Evolutionary conservation across 495 filamentous ascomycete species (phyloP), one percentile per base, ranked within the genome.

Genomic region (Pseudoneurospora amorphoporcata): DNA sequence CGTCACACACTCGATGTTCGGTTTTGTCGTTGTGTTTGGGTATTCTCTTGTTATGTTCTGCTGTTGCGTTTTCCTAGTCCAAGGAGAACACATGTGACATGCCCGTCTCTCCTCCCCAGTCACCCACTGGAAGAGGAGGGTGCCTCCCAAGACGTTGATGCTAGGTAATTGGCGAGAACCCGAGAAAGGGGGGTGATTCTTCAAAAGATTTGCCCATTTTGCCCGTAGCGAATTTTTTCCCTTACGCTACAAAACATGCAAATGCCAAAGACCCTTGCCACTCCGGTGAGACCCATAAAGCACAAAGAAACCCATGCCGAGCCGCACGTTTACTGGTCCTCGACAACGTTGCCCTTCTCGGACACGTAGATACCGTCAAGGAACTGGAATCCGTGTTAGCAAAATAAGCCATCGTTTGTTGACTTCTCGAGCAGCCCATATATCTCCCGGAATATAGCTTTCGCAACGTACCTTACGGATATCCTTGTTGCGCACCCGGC

Each of bases 401-500:
- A 75, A 65, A 61, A 39, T 8, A 17, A n/a, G 42, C 19, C 53
- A 65, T 65, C 53, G 53, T 37, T 35, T 65, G 12, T 32, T 68
- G 42, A 29, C 23, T 17, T 16, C 6, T 8, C 39, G 9, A 68
- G 12, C 39, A 38, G 68, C n/a, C 39, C 58, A 61, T 45, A 70
- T 73, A 23, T 68, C 53, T 38, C 16, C 58, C 39, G 68, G 23
- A 2, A 41, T 35, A 37, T 41, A 23, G 69, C 37, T 16, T 42
- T 37, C 29, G 32, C 29, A 37, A 81, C 73, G 61, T 72, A 97
- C 93, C 93, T 98, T 98, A 86, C 96, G 94, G 88, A 99, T 98
- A 97, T 99, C 95, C 93, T 99, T 99, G 91, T 99, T 98, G 81
- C 92, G 89, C 84, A 98, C 95, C 86, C 91, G 88, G 92, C 95